A percentile compares a stretch with the other conserved stretches of the same genome.
phyloP scores from a whole-genome alignment of 2,329 filamentous ascomycete genomes.

The Shiraia bambusicola region DNA sequence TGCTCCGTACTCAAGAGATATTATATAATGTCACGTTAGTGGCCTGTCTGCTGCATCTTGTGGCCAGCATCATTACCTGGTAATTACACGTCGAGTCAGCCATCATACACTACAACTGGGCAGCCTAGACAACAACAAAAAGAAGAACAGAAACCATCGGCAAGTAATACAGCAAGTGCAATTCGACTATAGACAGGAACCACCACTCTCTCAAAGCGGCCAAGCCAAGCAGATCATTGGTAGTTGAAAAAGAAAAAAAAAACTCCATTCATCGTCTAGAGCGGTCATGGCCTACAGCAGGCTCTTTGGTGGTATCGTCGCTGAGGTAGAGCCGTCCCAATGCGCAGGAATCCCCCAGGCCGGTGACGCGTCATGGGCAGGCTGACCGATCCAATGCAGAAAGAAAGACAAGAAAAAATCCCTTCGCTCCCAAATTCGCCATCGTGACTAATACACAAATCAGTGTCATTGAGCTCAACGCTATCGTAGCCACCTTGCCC shows the following conservation, averaged over 20 bases:
- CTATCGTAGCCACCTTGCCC: slow-evolving; percentile 26
- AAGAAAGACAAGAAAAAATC: slow-evolving; percentile 41
- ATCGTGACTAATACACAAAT: slow-evolving; percentile 36
- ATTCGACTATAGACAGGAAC: slow-evolving; percentile 25
- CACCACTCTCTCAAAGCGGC: slow-evolving; percentile 6
- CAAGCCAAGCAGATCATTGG: slow-evolving; percentile 8
- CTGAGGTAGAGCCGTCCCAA: slow-evolving; percentile 20
- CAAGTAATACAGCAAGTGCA: slow-evolving; percentile 5
- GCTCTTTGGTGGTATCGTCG: slow-evolving; percentile 26
- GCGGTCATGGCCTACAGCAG: slow-evolving; percentile 26
- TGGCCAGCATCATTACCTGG: too few species aligned
- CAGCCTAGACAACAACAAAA: too few species aligned
- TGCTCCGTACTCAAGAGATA: too few species aligned
- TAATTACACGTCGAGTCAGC: too few species aligned
- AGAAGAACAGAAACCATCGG: too few species aligned
- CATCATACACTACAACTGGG: too few species aligned
- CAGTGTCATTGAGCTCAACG: slow-evolving; percentile 26
- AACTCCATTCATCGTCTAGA: slow-evolving; percentile 40
- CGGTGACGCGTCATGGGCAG: slow-evolving; percentile 23
- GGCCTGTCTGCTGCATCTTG: too few species aligned
- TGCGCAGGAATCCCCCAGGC: slow-evolving; percentile 11
- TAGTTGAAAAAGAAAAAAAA: slow-evolving; percentile 19
- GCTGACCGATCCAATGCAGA: slow-evolving; percentile 33
- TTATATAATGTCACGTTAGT: too few species aligned
- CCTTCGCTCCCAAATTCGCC: slow-evolving; percentile 39